Conservation (phyloP, 192 early-diverging fungal genomes). For the Rhizoclosmatium sp. region DNA sequence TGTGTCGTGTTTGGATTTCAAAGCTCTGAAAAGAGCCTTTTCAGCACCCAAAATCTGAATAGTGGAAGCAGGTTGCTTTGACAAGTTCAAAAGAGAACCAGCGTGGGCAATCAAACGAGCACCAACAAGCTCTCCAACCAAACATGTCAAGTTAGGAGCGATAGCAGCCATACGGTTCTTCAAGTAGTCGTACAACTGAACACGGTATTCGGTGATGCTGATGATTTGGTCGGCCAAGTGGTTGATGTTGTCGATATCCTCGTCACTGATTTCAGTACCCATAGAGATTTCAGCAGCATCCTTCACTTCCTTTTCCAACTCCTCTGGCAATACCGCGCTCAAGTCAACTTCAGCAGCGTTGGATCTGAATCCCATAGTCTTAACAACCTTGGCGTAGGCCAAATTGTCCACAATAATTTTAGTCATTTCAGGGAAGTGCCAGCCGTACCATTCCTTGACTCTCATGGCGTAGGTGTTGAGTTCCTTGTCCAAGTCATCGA, state of each 20-base stretch:
- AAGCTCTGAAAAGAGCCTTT: slow-evolving; percentile 97
- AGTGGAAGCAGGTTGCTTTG: slow-evolving; percentile 97
- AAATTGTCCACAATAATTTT: slow-evolving; percentile 96
- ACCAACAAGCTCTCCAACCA: slow-evolving; percentile 95
- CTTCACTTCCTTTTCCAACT: slow-evolving; percentile 91
- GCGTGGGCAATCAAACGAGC: slow-evolving; percentile 97
- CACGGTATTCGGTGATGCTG: slow-evolving; percentile 92
- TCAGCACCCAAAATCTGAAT: slow-evolving; percentile 98
- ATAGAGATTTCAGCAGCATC: slow-evolving; percentile 98
- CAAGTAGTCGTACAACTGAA: slow-evolving; percentile 95
- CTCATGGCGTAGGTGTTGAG: slow-evolving; percentile 98
- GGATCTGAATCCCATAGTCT: slow-evolving; percentile 90
- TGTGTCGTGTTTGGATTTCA: slow-evolving; percentile 96
- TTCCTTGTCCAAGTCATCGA: slow-evolving; percentile 99
- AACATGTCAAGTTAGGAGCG: slow-evolving; percentile 73
- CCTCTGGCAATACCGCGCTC: slow-evolving; percentile 85
- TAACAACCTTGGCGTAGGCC: slow-evolving; percentile 89
- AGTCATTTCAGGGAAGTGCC: slow-evolving; percentile 99
- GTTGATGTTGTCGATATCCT: slow-evolving; percentile 96
- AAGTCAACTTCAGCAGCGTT: slow-evolving; percentile 82
- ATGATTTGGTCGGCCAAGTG: slow-evolving; percentile 96
- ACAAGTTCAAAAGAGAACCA: slow-evolving; percentile 94
- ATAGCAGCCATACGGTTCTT: slow-evolving; percentile 91
- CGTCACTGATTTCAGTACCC: slow-evolving; percentile 97
- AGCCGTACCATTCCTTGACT: slow-evolving; percentile 98